Evolutionary conservation across 163 green algal genomes (phyloP), one percentile per base, ranked within the genome.

Genomic region (Scenedesmus sp.): DNA sequence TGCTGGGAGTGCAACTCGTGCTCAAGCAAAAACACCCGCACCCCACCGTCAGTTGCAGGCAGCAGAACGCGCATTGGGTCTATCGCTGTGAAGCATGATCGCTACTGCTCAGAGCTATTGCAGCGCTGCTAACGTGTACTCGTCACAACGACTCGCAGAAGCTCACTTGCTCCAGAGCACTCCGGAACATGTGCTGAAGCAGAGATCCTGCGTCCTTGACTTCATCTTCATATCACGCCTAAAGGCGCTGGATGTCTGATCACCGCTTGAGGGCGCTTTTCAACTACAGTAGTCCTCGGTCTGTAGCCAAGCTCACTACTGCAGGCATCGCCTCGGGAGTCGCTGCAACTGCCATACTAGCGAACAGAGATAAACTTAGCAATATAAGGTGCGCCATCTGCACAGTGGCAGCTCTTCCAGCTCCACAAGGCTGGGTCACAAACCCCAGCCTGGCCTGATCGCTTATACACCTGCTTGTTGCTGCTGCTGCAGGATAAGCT

Each of bases 301-400:
- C 70, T 79, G 70, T 79, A 77, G 67, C 67, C 23, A 79, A 52
- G 70, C 70, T 79, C 70, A 79, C 70, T 79, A 79, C 70, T 79
- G 70, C 23, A 79, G 70, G 70, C 70, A 79, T 79, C 70, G 70
- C 70, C 70, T 79, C 70, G 70, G 70, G 70, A 79, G 70, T 79
- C 46, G 70, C 70, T 79, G 70, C 70, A 79, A 79, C 70, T 52
- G 70, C 70, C 0, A 23, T 79, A 52, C 23, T 79, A 79, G 70
- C 70, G 4, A 79, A 79, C 23, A 79, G 70, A 52, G 70, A 79
- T 52, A 79, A 79, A 52, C 70, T 52, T 52, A 79, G 70, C 13
- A 10, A 79, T 6, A 15, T 79, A 5, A 79, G 70, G 70, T 79
- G 70, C 70, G 70, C 70, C 13, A 52, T 23, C 4, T 52, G 70